phyloP scores from a whole-genome alignment of 306 rosid species.

The Styphnolobium japonicum region DNA sequence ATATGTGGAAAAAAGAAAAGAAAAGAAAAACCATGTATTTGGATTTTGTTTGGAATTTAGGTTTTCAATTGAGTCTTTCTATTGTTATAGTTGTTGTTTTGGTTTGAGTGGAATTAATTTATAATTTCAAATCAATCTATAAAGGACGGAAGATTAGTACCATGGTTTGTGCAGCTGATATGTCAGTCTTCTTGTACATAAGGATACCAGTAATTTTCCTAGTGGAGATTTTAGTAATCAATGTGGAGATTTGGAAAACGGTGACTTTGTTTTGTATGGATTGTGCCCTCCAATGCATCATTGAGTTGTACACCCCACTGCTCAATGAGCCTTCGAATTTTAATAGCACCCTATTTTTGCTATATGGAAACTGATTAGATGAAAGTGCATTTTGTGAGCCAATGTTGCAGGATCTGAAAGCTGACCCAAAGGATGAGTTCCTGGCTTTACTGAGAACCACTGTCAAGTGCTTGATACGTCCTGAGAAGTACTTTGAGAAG shows the following conservation, averaged over 20 bases:
- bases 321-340: neutral
- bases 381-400: neutral
- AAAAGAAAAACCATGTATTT: neutral
- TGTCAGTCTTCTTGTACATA: too few species aligned
- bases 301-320: neutral
- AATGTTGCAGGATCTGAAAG: constrained; percentile 41
- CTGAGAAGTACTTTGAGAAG: constrained; percentile 39
- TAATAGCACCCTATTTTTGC: neutral
- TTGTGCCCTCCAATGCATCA: too few species aligned
- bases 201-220: too few species aligned
- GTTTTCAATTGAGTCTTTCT: neutral
- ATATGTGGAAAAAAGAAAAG: neutral
- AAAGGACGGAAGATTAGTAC: too few species aligned
- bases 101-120: neutral
- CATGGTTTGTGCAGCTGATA: too few species aligned
- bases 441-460: constrained; percentile 39
- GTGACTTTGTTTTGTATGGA: too few species aligned
- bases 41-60: neutral
- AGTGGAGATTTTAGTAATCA: too few species aligned
- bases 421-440: constrained; percentile 41
- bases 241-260: too few species aligned
- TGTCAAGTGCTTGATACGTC: constrained; percentile 39
- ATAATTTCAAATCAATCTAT: too few species aligned
- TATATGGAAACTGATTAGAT: neutral
- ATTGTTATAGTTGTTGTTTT: neutral